Base-by-base conservation (phyloP, 306 rosid species). In the Neltuma alba region DNA sequence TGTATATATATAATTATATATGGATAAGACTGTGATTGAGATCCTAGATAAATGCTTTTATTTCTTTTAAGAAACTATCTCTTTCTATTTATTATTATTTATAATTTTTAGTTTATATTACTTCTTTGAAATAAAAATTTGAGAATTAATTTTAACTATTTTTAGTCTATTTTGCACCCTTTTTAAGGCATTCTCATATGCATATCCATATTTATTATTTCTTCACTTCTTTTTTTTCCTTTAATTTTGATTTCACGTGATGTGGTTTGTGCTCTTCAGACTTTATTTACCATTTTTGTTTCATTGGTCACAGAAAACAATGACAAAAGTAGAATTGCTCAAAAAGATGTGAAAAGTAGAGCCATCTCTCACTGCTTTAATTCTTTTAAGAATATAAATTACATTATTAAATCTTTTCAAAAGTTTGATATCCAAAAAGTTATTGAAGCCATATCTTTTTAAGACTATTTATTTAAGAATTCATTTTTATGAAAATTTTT, bases 271-370 rank as follows among this genome's bases (percentile, higher is more conserved):
- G 72, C 1, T 54, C 28, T 37, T 60, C 16, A 20, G 16, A 30
- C 36, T 68, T 38, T 23, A 68, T 48, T 48, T 52, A n/a, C 58
- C 27, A 52, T 52, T 52, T 52, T 52, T 52, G 27, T 52, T 52
- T 20, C 58, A 6, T 12, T n/a, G 23, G 52, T 38, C 72, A 40
- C 72, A 40, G 72, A 67, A 67, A 65, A 67, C 52, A 37, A 67
- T 67, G 50, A 67, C 40, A 63, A 33, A 33, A 16, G 25, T 16
- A 33, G 25, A 63, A 7, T 2, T 34, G 21, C 10, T 33, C 44
- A 36, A 37, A 20, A 65, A 30, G 28, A 65, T 1, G 47, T 20
- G 30, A 16, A 65, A 65, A 65, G 25, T 5, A 64, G 38, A 64
- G 38, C 2, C 31, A 55, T 23, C 30, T 21, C 28, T 55, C 7